Evolutionary conservation across 2,329 filamentous ascomycete genomes (phyloP).

Genomic region (Rhynchosporium graminicola): DNA sequence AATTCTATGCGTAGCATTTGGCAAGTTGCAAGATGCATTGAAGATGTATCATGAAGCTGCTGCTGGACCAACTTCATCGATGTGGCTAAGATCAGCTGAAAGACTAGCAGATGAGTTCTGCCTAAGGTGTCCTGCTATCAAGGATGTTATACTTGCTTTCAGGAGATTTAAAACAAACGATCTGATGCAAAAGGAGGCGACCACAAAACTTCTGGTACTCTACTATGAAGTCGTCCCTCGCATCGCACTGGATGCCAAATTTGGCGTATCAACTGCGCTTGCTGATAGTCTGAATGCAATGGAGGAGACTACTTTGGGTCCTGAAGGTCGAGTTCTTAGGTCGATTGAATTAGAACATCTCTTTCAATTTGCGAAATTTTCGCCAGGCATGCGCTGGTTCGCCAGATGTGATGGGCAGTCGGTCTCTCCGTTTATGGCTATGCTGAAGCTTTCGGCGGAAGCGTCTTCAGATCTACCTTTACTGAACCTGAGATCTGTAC

Average conservation of each 20-base stretch:
- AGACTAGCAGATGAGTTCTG: constrained; percentile 74
- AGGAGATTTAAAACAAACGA: constrained; percentile 68
- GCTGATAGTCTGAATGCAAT: constrained; percentile 66
- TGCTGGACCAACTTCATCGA: constrained; percentile 40
- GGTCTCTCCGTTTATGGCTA: constrained; percentile 70
- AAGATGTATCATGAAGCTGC: constrained; percentile 46
- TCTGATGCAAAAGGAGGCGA: constrained; percentile 73
- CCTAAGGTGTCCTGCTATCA: constrained; percentile 76
- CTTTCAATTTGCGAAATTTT: constrained; percentile 76
- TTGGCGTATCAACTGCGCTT: constrained; percentile 81
- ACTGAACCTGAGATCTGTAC: constrained; percentile 53
- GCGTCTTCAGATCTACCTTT: constrained; percentile 51
- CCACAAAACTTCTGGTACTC: constrained; percentile 75
- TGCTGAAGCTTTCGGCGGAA: constrained; percentile 60
- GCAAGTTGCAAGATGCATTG: constrained; percentile 64
- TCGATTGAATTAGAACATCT: constrained; percentile 79
- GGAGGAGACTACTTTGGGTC: constrained; percentile 47
- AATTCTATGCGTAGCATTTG: constrained; percentile 74
- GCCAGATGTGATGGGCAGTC: constrained; percentile 65
- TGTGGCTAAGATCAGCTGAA: constrained; percentile 71
- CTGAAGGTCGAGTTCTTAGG: constrained; percentile 56
- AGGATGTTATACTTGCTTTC: constrained; percentile 75
- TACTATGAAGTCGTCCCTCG: constrained; percentile 85
- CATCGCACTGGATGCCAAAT: constrained; percentile 77
- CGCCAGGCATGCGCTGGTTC: constrained; percentile 89